A percentile compares a stretch with the other conserved stretches of the same genome.
Conservation (phyloP, 1,139 yeast species). For the Yamadazyma triangularis region DNA sequence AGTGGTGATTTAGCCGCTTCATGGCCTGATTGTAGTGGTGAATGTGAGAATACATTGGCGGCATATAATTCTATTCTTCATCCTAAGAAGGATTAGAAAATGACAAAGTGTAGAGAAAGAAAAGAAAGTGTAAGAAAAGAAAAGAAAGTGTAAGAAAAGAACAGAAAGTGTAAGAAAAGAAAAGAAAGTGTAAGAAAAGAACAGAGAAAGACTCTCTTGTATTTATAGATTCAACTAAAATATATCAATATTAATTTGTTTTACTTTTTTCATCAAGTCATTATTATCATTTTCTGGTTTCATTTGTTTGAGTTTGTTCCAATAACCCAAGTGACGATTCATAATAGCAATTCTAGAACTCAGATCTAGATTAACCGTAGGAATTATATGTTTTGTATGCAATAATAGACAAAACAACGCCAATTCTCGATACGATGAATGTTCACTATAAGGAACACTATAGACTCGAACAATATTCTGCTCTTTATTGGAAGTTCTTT, state of each 20-base stretch:
- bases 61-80: constrained; percentile 22
- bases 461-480: constrained; percentile 38
- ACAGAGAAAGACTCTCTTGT: too few species aligned
- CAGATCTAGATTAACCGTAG: constrained; percentile 68
- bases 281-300: constrained; percentile 9
- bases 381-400: constrained; percentile 52
- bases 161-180: too few species aligned
- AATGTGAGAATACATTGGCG: constrained; percentile 50
- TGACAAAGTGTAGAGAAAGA: too few species aligned
- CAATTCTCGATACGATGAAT: constrained; percentile 81
- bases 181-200: too few species aligned
- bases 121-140: too few species aligned
- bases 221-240: too few species aligned
- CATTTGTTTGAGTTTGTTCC: constrained; percentile 29
- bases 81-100: too few species aligned
- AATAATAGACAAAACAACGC: constrained; percentile 56
- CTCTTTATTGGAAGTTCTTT: constrained; percentile 20
- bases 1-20: constrained; percentile 63
- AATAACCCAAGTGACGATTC: constrained; percentile 43
- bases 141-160: too few species aligned
- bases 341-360: constrained; percentile 31
- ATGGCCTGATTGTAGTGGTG: constrained; percentile 50
- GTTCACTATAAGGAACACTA: constrained; percentile 86
- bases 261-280: constrained; percentile 11
- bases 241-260: constrained; percentile 13